Evolutionary conservation across 768 basidiomycete species (phyloP).

Genomic region (Mrakia gelida): DNA sequence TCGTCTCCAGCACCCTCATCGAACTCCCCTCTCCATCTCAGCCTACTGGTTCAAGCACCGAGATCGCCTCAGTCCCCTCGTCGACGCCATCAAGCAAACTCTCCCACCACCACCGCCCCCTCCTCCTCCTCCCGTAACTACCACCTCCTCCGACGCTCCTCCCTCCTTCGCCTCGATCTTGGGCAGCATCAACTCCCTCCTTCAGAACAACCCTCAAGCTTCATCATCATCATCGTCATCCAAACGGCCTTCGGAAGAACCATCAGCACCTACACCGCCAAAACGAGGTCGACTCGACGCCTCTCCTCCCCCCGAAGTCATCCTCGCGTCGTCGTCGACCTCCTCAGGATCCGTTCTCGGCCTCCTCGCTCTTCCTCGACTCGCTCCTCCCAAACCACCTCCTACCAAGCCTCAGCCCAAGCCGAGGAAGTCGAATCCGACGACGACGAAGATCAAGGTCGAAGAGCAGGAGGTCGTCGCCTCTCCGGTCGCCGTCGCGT

Average conservation of each 20-base stretch:
- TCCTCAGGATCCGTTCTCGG: not conserved
- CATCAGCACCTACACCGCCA: not conserved
- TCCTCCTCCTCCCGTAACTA: not conserved
- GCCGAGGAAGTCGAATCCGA: not conserved
- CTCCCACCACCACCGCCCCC: not conserved
- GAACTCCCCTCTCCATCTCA: not conserved
- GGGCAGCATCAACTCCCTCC: not conserved
- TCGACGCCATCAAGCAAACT: not conserved
- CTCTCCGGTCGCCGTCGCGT: too few species aligned
- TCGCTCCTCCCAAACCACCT: not conserved
- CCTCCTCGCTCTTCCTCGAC: not conserved
- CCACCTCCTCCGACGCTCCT: not conserved
- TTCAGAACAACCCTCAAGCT: not conserved
- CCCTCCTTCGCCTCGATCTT: not conserved
- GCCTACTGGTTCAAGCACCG: not conserved
- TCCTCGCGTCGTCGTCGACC: not conserved
- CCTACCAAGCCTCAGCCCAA: not conserved
- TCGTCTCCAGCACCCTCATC: not conserved
- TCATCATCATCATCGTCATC: not conserved
- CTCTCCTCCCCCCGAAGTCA: not conserved
- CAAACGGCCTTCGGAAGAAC: not conserved
- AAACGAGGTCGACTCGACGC: not conserved
- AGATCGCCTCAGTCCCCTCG: not conserved
- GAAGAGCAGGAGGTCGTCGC: not conserved
- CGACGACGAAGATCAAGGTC: too few species aligned